Base-by-base conservation (phyloP, 306 rosid genomes). In the Quercus glauca region DNA sequence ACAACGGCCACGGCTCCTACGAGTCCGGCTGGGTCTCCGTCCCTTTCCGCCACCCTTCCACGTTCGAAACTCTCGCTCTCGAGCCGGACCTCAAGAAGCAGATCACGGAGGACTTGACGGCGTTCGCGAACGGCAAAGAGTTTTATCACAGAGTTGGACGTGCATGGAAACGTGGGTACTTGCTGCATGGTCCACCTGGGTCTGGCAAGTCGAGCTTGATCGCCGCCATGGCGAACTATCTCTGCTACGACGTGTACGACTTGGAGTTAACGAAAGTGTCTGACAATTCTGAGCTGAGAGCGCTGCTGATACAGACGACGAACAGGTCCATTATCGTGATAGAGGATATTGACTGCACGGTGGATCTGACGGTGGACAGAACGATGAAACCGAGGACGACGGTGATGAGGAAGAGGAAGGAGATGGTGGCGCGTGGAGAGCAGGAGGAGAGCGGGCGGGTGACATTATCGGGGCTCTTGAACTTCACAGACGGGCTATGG, bases 11-110 rank as follows among this genome's bases (percentile, higher is more conserved):
- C 13, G 92, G 89, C 0, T 90, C 97, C 1, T 90, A 83, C 61
- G 98, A 93, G 19, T 87, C 97, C 6, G 97, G 97, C 7, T 93
- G 97, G 98, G 94, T 81, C 26, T 93, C 98, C 23, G 95, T 93
- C 4, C 98, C 98, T 4, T 93, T 93, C 65, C 89, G 95, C 1
- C 98, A 93, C 65, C 97, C 98, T 14, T 93, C 98, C 1, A 90
- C 97, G 1, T 90, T 93, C 37, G 90, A 91, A 5, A 93, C 98
- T 0, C 84, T 93, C 2, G 98, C 97, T 0, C 81, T 93, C 0
- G 93, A 93, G 43, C 91, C 92, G 0, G 90, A 92, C 4, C 67
- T 91, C 3, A 93, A 93, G 82, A 90, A 83, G 29, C 92, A 90
- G 68, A 87, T 93, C 0, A 89, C 87, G 11, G 78, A 81, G n/a